Conservation (phyloP, 352 stramenopile species). For the Phytophthora europaea region DNA sequence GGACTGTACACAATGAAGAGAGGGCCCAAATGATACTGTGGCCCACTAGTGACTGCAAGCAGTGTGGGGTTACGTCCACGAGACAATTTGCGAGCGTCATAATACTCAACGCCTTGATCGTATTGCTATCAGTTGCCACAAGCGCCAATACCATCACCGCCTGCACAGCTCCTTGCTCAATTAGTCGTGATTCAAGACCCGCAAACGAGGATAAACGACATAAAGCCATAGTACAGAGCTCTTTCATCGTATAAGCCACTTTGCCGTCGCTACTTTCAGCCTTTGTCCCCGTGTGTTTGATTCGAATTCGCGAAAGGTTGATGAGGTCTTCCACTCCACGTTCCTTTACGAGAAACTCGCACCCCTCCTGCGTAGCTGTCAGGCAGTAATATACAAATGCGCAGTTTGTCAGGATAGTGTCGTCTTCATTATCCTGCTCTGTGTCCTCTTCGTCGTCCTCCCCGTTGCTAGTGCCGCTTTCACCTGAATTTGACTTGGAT, state of each 20-base stretch:
- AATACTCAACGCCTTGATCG: conserved; percentile 78
- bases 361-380: conserved; percentile 71
- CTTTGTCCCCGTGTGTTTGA: conserved; percentile 34
- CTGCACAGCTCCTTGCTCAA: conserved; percentile 80
- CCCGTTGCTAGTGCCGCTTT: conserved; percentile 6
- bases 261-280: conserved; percentile 7
- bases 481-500: conserved; percentile 1
- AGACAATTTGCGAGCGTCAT: conserved; percentile 85
- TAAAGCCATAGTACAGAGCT: conserved; percentile 77
- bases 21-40: conserved; percentile 85
- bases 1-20: conserved; percentile 66
- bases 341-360: conserved; percentile 80
- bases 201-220: conserved; percentile 76
- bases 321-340: conserved; percentile 78
- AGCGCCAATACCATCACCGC: conserved; percentile 79
- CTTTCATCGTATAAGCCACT: conserved; percentile 54
- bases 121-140: conserved; percentile 67
- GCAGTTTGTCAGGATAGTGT: conserved; percentile 74
- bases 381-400: conserved; percentile 77
- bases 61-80: conserved; percentile 63
- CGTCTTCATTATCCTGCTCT: conserved; percentile 38
- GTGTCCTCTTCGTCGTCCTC: conserved; percentile 25
- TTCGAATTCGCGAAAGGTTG: conserved; percentile 59
- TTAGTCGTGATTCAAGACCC: conserved; percentile 66
- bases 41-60: conserved; percentile 69